Conservation (phyloP, 306 rosid species). For the Rubus idaeus region DNA sequence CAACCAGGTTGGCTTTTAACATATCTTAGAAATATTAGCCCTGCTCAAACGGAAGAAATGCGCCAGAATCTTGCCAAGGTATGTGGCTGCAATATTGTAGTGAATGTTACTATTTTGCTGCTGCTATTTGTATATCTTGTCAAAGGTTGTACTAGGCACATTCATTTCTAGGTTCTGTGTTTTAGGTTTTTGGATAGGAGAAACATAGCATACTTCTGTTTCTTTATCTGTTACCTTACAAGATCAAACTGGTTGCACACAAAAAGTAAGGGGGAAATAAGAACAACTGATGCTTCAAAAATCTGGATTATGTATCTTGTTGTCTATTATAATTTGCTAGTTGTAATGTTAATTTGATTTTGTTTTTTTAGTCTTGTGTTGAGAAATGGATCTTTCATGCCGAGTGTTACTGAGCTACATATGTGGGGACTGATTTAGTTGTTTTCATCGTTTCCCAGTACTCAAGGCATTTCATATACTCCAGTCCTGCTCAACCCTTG, state of each 20-base stretch:
- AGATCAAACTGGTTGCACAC: not conserved
- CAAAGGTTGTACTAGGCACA: not conserved
- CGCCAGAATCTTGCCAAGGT: slow-evolving; percentile 83
- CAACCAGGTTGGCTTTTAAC: slow-evolving; percentile 75
- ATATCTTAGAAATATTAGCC: slow-evolving; percentile 54
- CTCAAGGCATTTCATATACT: slow-evolving; percentile 81
- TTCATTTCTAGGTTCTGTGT: not conserved
- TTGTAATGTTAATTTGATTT: not conserved
- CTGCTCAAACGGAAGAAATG: slow-evolving; percentile 57
- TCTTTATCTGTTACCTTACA: not conserved
- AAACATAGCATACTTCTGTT: not conserved
- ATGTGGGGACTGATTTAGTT: slow-evolving; percentile 13
- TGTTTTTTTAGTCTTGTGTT: not conserved
- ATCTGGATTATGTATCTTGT: not conserved
- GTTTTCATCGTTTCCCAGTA: slow-evolving; percentile 44
- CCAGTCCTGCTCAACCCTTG: slow-evolving; percentile 89
- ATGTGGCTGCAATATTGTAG: slow-evolving; percentile 24
- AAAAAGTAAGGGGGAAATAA: not conserved
- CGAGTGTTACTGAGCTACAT: slow-evolving; percentile 1
- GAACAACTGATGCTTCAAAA: not conserved
- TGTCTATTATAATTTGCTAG: not conserved
- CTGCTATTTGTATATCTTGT: not conserved
- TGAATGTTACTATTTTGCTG: not conserved
- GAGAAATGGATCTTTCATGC: not conserved
- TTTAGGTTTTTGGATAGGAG: not conserved